Evolutionary conservation across 306 rosid genomes (phyloP), one percentile per base, ranked within the genome.

Genomic region (Rosa persica): DNA sequence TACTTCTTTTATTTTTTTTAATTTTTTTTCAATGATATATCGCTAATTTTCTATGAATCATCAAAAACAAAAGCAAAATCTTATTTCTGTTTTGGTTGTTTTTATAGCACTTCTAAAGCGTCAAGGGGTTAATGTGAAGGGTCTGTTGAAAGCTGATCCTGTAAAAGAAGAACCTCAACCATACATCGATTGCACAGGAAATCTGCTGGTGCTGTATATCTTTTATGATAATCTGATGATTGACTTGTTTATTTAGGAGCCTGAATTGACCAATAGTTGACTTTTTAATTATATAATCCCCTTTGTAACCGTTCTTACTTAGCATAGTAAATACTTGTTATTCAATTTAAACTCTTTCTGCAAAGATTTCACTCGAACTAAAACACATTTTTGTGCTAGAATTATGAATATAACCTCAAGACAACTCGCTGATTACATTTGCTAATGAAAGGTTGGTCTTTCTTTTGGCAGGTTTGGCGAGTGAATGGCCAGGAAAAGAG

Each of bases 81-180:
- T 81, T 78, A 75, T 73, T 77, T 73, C 39, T 70, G 70, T 23
- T 58, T 70, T 83, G 72, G 34, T 80, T 83, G 78, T 30, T 75
- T 60, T 74, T 83, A 79, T 83, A 96, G 99, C 99, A 80, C 98
- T 96, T 83, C 85, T 96, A 79, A 90, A 90, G 83, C 98, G 99
- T 79, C 98, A 93, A 93, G 99, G 99, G 76, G 85, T 96, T 81
- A 87, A 96, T 76, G 99, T 96, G 85, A 96, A 93, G 91, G 99
- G 99, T 77, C 92, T 96, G 58, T 34, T 96, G 88, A 96, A 96
- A 88, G 77, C 91, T 75, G 97, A 91, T 75, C 92, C 96, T 15
- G 96, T 87, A 68, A 91, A 91, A 91, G 98, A 96, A 88, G 99
- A 96, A 84, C 98, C 96, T 75, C 84, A 96, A 82, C 84, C 98